A percentile compares a stretch with the other conserved stretches of the same genome.
Conservation (phyloP, 768 basidiomycete genomes). For the Hygrocybe coccinea region DNA sequence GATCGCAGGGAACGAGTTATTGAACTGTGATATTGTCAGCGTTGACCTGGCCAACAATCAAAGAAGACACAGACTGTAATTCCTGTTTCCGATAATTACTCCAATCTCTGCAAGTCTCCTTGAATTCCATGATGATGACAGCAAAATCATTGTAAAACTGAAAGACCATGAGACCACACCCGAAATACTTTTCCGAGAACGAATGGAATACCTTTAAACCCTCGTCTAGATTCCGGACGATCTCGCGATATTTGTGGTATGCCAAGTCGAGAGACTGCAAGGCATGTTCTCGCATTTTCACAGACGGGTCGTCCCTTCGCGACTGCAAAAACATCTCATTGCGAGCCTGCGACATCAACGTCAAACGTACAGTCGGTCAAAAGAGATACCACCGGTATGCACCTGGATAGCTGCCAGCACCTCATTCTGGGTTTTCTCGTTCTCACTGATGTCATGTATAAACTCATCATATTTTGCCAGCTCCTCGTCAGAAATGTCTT, state of each 20-base stretch:
- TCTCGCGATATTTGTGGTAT: conserved; percentile 84
- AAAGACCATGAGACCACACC: background rate
- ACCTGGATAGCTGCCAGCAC: conserved; percentile 70
- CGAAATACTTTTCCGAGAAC: background rate
- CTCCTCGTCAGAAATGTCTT: conserved; percentile 73
- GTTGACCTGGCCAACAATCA: conserved; percentile 4
- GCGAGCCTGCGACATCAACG: conserved; percentile 23
- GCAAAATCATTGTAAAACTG: conserved; percentile 91
- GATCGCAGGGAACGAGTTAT: no score
- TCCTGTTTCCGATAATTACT: conserved; percentile 66
- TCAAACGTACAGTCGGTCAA: background rate
- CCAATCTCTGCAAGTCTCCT: conserved; percentile 73
- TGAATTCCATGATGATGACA: conserved; percentile 66
- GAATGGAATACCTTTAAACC: conserved; percentile 77
- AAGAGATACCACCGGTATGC: conserved; percentile 14
- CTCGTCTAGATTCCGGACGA: conserved; percentile 79
- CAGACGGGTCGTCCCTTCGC: conserved; percentile 67
- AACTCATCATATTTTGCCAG: conserved; percentile 78
- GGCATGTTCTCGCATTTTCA: conserved; percentile 77
- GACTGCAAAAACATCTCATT: conserved; percentile 74
- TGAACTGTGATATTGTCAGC: no score
- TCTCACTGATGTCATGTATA: conserved; percentile 51
- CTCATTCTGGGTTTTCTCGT: conserved; percentile 56
- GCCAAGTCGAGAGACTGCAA: conserved; percentile 81
- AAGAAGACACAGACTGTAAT: conserved; percentile 37